These are phyloP conservation scores for Colletotrichum scovillei DNA, from an alignment of 2,329 filamentous ascomycete genomes.

Conservation along the genomic window DNA sequence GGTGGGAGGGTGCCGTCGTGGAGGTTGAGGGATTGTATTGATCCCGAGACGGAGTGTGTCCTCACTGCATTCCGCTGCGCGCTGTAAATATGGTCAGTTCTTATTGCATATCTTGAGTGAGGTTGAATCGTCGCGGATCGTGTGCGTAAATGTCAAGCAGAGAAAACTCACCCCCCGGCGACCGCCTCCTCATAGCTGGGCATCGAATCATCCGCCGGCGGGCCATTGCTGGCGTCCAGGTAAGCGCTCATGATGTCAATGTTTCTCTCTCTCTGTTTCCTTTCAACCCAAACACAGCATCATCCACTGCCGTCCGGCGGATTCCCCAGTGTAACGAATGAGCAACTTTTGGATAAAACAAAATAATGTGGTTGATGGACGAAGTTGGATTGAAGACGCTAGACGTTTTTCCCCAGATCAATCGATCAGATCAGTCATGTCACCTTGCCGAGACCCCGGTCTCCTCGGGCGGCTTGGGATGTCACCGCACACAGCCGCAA, in stretches of 20 bases:
- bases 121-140: not conserved
- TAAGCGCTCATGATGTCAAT: not conserved
- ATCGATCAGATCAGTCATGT: not conserved
- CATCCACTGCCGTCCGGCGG: not conserved
- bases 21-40: constrained; percentile 16
- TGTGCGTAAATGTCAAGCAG: not conserved
- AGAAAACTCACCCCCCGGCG: constrained; percentile 12
- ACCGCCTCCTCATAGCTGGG: constrained; percentile 26
- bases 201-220: constrained; percentile 6
- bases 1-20: constrained; percentile 11
- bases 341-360: not conserved
- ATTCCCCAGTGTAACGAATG: not conserved
- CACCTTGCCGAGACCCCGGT: not conserved
- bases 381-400: not conserved
- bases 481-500: constrained; percentile 12
- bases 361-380: not conserved
- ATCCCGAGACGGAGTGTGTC: constrained; percentile 3
- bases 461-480: not conserved
- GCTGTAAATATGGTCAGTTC: not conserved
- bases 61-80: not conserved
- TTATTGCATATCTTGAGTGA: too few relatives aligned
- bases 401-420: not conserved
- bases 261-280: not conserved
- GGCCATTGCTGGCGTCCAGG: not conserved
- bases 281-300: not conserved